These are phyloP conservation scores for Pinus tabuliformis DNA, from an alignment of 75 land plant species.

Conservation along the genomic window DNA sequence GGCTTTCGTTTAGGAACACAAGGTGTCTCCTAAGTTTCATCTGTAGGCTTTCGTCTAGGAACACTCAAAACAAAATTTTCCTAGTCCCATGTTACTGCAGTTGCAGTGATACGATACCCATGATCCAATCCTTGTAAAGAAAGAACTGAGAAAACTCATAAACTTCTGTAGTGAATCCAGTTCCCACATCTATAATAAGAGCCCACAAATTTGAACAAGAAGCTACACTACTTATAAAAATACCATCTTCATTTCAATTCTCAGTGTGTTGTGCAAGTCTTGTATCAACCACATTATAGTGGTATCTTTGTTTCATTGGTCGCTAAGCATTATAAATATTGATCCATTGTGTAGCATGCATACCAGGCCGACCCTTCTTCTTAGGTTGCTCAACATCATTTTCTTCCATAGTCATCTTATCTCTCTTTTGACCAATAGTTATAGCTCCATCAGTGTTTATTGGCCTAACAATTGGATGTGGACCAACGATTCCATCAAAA, in stretches of 20 bases:
- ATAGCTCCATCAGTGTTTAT: slow-evolving; percentile 95
- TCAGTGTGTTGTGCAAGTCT: slow-evolving; percentile 69
- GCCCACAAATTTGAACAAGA: slow-evolving; percentile 77
- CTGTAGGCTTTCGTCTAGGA: slow-evolving; percentile 39
- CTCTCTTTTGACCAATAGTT: slow-evolving; percentile 85
- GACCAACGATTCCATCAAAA: slow-evolving; percentile 76
- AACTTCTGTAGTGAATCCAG: slow-evolving; percentile 67
- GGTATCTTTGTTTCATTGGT: slow-evolving; percentile 91
- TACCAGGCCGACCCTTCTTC: slow-evolving; percentile 85
- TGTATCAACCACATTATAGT: slow-evolving; percentile 68
- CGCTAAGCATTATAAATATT: slow-evolving; percentile 83
- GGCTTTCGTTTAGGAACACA: slow-evolving; percentile 41
- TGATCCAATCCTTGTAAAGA: slow-evolving; percentile 60
- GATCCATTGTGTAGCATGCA: slow-evolving; percentile 98
- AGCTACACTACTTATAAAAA: slow-evolving; percentile 71
- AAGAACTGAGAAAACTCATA: slow-evolving; percentile 28
- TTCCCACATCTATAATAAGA: slow-evolving; percentile 81
- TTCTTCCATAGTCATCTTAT: slow-evolving; percentile 24
- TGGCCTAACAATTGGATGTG: slow-evolving; percentile 76
- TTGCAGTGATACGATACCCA: slow-evolving; percentile 74
- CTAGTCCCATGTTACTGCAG: slow-evolving; percentile 75
- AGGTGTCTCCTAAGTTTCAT: slow-evolving; percentile 80
- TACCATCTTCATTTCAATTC: slow-evolving; percentile 78
- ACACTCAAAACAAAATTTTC: slow-evolving; percentile 68
- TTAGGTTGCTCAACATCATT: slow-evolving; percentile 57